A percentile compares a stretch with the other conserved stretches of the same genome.
Conservation (phyloP, 306 rosid genomes). For the Quercus variabilis region DNA sequence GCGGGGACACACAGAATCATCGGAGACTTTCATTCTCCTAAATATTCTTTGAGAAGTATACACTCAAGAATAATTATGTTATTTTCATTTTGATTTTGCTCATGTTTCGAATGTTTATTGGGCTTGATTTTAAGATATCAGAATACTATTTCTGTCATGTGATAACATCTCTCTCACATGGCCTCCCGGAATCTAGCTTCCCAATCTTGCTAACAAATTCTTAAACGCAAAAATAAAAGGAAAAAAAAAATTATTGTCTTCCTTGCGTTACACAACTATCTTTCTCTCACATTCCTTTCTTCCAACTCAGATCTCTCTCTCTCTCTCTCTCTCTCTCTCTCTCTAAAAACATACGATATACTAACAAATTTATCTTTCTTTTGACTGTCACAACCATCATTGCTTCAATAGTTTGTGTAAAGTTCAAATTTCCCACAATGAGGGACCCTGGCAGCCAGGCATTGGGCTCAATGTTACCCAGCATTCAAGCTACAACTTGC, state of each 20-base stretch:
- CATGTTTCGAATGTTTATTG: background rate
- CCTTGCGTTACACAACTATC: background rate
- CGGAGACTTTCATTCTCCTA: conserved; percentile 75
- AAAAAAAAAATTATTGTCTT: background rate
- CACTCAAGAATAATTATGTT: background rate
- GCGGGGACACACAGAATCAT: conserved; percentile 50
- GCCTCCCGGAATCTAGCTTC: conserved; percentile 39
- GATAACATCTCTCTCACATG: conserved; percentile 17
- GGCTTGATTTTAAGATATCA: background rate
- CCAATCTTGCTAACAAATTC: conserved; percentile 16
- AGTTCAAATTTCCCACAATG: conserved; percentile 21
- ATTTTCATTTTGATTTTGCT: background rate
- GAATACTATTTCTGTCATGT: background rate
- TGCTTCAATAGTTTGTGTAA: conserved; percentile 43
- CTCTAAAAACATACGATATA: conserved; percentile 16
- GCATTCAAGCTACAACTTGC: conserved; percentile 29
- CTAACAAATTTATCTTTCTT: conserved; percentile 27
- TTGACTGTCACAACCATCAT: conserved; percentile 37
- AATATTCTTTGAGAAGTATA: conserved; percentile 36
- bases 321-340: background rate
- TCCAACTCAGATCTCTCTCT: background rate
- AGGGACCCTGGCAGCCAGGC: conserved; percentile 36
- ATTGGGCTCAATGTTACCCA: conserved; percentile 30
- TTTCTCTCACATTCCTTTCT: background rate
- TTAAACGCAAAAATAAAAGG: background rate